Evolutionary conservation across 805 yeast genomes (phyloP), one percentile per base, ranked within the genome.

Genomic region (Isabelozyma gotoi): DNA sequence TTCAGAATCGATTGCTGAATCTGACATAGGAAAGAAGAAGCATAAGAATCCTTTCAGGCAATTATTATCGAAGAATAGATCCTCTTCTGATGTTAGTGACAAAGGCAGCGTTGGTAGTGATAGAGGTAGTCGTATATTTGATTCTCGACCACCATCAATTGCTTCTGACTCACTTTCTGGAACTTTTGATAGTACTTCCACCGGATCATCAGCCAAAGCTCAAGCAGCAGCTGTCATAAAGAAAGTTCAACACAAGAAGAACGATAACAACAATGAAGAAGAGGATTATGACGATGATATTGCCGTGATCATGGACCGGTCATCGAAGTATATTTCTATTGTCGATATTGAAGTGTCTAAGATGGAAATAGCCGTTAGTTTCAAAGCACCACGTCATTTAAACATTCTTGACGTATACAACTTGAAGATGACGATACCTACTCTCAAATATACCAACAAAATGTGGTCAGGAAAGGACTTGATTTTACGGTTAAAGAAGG

Each of bases 371-470:
- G 74, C 82, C 41, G 75, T 90, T 19, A 85, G 96, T 39, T 88
- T 88, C 64, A 80, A 81, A 59, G 96, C 94, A 7, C 81, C 80
- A 12, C 88, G 90, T 11, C 72, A 80, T 20, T 69, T 78, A 53
- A 80, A 84, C 50, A 65, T 92, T 43, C 76, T 88, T 33, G 89
- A 91, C 56, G 88, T 92, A 6, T 85, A 87, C 41, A 80, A 86
- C 51, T 82, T 92, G 51, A 75, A 73, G 5, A 69, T 92, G 43
- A 71, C 69, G 7, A 62, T 91, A 40, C 97, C 97, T 3, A 67
- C 67, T 2, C 63, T 88, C 40, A 62, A 66, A 40, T 67, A 68
- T 45, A 65, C 56, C 31, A 68, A 69, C 41, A 65, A 65, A 39
- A 56, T 57, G 15, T 84, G 95, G 87, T 81, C 90, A 1, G 69